phyloP scores from a whole-genome alignment of 352 stramenopile genomes.

The Phytophthora vignae region DNA sequence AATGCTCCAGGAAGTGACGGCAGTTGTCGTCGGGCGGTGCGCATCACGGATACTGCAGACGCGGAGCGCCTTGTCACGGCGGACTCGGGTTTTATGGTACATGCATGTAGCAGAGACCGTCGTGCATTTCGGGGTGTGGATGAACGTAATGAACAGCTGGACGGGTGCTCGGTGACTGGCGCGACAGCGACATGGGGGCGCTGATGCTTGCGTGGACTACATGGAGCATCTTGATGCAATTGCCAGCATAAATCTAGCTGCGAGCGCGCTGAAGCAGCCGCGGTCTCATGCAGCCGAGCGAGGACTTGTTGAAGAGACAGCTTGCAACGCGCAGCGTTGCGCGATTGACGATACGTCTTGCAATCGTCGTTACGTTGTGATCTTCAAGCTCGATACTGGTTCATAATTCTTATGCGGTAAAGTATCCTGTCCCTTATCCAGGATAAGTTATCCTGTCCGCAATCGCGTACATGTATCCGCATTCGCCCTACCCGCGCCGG shows the following conservation, averaged over 20 bases:
- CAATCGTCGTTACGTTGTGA: not conserved
- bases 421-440: too few species aligned
- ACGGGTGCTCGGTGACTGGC: not conserved
- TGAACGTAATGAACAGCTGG: constrained; percentile 25
- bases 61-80: not conserved
- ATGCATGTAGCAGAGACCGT: constrained; percentile 19
- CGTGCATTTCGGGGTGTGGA: constrained; percentile 27
- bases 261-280: too few species aligned
- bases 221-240: not conserved
- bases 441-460: too few species aligned
- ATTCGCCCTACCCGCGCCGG: too few species aligned
- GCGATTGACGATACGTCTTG: not conserved
- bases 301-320: not conserved
- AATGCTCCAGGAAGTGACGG: not conserved
- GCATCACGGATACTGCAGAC: not conserved
- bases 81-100: not conserved
- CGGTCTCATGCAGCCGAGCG: not conserved
- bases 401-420: too few species aligned
- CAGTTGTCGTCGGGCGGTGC: not conserved
- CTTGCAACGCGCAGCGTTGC: not conserved
- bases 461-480: too few species aligned
- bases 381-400: not conserved
- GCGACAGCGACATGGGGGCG: constrained; percentile 3
- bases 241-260: not conserved
- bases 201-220: not conserved